phyloP scores from a whole-genome alignment of 78 protist species.

The Dictyostelium firmibasis region DNA sequence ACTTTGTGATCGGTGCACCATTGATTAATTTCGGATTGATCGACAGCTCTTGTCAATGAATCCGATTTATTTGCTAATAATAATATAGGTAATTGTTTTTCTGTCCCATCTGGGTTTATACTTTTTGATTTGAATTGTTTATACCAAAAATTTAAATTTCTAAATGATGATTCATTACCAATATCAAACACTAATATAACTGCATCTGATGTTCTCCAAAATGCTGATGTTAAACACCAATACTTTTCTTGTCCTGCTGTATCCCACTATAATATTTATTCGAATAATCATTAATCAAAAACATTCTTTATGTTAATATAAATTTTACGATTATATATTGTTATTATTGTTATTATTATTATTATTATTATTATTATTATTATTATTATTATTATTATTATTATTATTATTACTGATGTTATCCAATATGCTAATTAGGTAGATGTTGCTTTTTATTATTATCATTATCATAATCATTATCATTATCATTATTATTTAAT shows the following conservation, averaged over 20 bases:
- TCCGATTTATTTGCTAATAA: slow-evolving; percentile 37
- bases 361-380: background rate
- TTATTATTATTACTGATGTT: too few species aligned
- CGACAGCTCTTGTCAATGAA: slow-evolving; percentile 5
- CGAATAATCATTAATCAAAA: too few species aligned
- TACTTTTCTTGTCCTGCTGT: slow-evolving; percentile 59
- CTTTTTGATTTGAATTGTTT: slow-evolving; percentile 46
- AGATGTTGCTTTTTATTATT: too few species aligned
- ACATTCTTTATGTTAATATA: too few species aligned
- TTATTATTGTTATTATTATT: too few species aligned
- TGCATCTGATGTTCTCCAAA: slow-evolving; percentile 69
- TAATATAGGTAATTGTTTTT: slow-evolving; percentile 8
- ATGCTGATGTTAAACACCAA: slow-evolving; percentile 68
- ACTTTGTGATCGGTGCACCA: slow-evolving; percentile 53
- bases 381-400: background rate
- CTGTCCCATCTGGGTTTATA: background rate
- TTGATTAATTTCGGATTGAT: slow-evolving; percentile 2
- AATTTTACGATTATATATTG: too few species aligned
- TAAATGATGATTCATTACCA: background rate
- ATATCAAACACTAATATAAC: slow-evolving; percentile 40
- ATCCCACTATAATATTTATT: slow-evolving; percentile 14
- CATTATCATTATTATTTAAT: background rate
- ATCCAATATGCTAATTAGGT: too few species aligned
- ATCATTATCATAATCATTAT: too few species aligned
- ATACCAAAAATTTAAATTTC: slow-evolving; percentile 40